Conservation (phyloP, 2,329 filamentous ascomycete species). For the Trichoderma brevicompactum region DNA sequence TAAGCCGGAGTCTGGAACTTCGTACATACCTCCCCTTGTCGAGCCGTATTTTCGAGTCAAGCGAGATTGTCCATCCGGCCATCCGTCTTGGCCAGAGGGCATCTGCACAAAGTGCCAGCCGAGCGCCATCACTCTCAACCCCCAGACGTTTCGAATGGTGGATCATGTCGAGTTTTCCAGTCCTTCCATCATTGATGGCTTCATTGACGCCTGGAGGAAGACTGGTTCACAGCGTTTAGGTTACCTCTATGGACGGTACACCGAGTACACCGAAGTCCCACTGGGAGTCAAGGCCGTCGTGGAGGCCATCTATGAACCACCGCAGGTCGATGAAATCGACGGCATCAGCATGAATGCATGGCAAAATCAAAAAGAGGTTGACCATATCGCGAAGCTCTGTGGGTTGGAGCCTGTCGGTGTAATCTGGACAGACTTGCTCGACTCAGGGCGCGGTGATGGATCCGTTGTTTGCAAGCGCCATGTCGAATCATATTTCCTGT, state of each 20-base stretch:
- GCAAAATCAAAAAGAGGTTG: slow-evolving; percentile 81
- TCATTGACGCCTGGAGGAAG: slow-evolving; percentile 89
- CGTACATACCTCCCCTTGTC: slow-evolving; percentile 91
- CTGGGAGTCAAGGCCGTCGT: slow-evolving; percentile 94
- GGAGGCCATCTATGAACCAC: slow-evolving; percentile 95
- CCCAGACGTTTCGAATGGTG: slow-evolving; percentile 93
- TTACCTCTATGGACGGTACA: slow-evolving; percentile 88
- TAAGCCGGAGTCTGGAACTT: slow-evolving; percentile 89
- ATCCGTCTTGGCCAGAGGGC: slow-evolving; percentile 90
- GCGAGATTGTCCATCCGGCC: slow-evolving; percentile 87
- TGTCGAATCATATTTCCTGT: slow-evolving; percentile 91
- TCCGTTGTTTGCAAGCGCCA: slow-evolving; percentile 94
- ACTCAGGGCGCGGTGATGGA: slow-evolving; percentile 79
- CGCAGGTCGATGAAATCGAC: slow-evolving; percentile 86
- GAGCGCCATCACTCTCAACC: slow-evolving; percentile 92
- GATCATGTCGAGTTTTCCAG: slow-evolving; percentile 97
- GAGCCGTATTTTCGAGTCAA: slow-evolving; percentile 93
- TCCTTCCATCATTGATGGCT: slow-evolving; percentile 80
- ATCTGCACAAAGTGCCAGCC: slow-evolving; percentile 99
- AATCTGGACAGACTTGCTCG: slow-evolving; percentile 90
- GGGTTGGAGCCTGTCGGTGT: slow-evolving; percentile 88
- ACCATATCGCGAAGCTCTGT: slow-evolving; percentile 79
- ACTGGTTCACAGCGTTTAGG: slow-evolving; percentile 84
- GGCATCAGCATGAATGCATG: slow-evolving; percentile 84
- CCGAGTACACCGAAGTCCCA: slow-evolving; percentile 89